Evolutionary conservation across 1,284 basidiomycete genomes (phyloP).

Genomic region (Microbotryum scabiosae): DNA sequence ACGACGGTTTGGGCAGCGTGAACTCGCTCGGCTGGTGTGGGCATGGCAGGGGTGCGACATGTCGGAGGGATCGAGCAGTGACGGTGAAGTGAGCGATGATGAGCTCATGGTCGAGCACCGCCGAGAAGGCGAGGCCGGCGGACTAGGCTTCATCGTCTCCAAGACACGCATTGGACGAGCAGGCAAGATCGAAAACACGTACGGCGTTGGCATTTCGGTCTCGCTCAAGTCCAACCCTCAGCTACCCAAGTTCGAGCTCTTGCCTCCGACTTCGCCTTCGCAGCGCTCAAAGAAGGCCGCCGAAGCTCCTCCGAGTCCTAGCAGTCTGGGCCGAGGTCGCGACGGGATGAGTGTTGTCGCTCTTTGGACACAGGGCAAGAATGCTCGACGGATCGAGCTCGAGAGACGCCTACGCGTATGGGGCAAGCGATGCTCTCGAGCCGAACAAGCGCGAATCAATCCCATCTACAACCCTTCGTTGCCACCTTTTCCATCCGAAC

Average conservation of each 20-base stretch:
- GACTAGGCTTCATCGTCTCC: conserved; percentile 27
- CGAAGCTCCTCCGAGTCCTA: conserved; percentile 20
- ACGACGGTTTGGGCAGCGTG: conserved; percentile 16
- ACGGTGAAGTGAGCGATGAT: background rate
- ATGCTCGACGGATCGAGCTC: conserved; percentile 16
- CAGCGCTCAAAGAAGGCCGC: background rate
- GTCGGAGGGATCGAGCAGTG: background rate
- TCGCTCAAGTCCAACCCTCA: conserved; percentile 23
- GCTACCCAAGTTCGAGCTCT: conserved; percentile 24
- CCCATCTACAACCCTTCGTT: background rate
- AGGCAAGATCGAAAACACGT: conserved; percentile 11
- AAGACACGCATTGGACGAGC: conserved; percentile 6
- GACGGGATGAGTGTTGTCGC: conserved; percentile 31
- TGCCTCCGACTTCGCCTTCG: conserved; percentile 1
- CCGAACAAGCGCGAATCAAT: background rate
- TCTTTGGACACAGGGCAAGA: conserved; percentile 28
- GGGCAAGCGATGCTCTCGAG: conserved; percentile 2
- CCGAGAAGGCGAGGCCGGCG: conserved; percentile 12
- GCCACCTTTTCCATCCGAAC: background rate
- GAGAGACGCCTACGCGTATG: conserved; percentile 10
- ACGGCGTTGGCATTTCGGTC: conserved; percentile 25
- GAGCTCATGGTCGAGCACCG: conserved; percentile 3
- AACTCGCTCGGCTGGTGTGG: conserved; percentile 22
- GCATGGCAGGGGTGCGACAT: conserved; percentile 22
- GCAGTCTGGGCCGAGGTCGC: conserved; percentile 20